A percentile compares a stretch with the other conserved stretches of the same genome.
Evolutionary conservation across 257 asterid species (phyloP).

Genomic region (Solanum dulcamara): DNA sequence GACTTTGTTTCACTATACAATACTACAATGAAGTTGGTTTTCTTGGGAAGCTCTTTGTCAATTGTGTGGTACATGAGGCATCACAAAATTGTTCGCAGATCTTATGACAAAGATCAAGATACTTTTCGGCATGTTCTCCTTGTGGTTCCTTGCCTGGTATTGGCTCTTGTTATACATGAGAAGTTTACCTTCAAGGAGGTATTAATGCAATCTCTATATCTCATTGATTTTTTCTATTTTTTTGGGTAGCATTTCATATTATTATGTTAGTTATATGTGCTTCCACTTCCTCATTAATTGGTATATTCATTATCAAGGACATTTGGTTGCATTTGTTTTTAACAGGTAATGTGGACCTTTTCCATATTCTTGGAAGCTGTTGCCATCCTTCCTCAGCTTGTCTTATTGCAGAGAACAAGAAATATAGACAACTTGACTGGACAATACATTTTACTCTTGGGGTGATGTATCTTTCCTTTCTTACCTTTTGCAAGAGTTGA

Average conservation of each 20-base stretch:
- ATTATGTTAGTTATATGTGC: neutral
- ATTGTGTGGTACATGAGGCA: slow-evolving; percentile 79
- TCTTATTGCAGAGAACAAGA: slow-evolving; percentile 75
- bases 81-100: slow-evolving; percentile 79
- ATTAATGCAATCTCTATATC: neutral
- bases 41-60: slow-evolving; percentile 78
- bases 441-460: slow-evolving; percentile 72
- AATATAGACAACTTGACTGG: slow-evolving; percentile 89
- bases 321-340: neutral
- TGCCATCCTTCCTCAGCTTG: slow-evolving; percentile 86
- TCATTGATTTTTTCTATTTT: too few species aligned
- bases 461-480: slow-evolving; percentile 27
- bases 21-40: slow-evolving; percentile 67
- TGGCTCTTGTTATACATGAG: slow-evolving; percentile 58
- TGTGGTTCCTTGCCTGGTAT: slow-evolving; percentile 53
- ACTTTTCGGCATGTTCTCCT: slow-evolving; percentile 73
- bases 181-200: slow-evolving; percentile 71
- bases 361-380: slow-evolving; percentile 81
- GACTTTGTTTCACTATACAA: slow-evolving; percentile 64
- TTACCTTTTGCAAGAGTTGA: neutral
- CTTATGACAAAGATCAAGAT: slow-evolving; percentile 84
- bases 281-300: neutral
- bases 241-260: neutral
- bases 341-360: slow-evolving; percentile 74
- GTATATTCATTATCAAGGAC: neutral